Base-by-base conservation (phyloP, 305 asterid species). In the Coffea humblotiana region DNA sequence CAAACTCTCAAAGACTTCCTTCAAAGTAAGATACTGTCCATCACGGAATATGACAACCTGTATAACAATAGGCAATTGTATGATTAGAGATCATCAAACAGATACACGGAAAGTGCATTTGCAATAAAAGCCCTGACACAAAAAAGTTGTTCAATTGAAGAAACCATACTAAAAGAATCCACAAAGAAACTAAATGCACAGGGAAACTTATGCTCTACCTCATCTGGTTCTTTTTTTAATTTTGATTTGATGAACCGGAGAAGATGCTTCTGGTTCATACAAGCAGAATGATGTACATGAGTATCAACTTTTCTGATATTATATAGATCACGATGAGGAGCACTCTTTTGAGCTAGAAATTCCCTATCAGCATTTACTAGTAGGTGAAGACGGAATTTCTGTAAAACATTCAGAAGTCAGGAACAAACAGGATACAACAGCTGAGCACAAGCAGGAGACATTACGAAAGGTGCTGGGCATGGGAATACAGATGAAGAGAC, bases 181-280 rank as follows among this genome's bases (percentile, higher is more conserved):
- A 45, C 3, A 69, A 68, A 40, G 52, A 75, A 32, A 10, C 29
- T 40, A 40, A 40, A 40, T 40, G 43, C 43, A 40, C 43, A 40
- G 6, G 43, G 43, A 40, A 40, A 40, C 43, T 40, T 40, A 40
- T 40, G 43, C 43, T 40, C 4, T 40, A 96, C 99, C 98, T 96
- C 98, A 75, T 91, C 99, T 25, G 99, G 99, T 83, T 96, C 99
- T 90, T 96, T 96, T 89, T 95, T 89, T 91, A 96, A 84, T 88
- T 96, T 96, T 13, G 98, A 94, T 84, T 96, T 96, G 54, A 96
- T 96, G 83, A 96, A 96, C 91, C 98, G 86, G 79, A 96, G 78
- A 77, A 96, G 95, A 89, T 96, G 99, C 84, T 96, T 96, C 89
- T 96, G 99, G 87, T 96, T 96, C 99, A 96, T 96, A 89, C 99